Conservation (phyloP, 148 eudicot genomes). For the Pouteria glomerata region DNA sequence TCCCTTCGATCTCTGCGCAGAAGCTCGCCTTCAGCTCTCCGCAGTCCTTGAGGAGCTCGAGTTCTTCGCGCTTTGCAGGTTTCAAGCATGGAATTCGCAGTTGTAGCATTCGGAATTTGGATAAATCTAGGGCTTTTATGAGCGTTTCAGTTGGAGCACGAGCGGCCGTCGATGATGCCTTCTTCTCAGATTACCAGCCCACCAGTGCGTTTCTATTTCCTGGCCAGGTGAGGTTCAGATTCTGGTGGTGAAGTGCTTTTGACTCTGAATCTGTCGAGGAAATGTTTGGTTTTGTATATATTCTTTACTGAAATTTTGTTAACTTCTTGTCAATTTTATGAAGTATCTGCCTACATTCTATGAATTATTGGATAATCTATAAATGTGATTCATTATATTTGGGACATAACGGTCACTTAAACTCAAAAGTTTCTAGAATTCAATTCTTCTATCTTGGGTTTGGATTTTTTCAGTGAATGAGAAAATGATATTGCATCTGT, state of each 20-base stretch:
- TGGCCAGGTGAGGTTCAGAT: slow-evolving; percentile 57
- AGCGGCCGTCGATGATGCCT: slow-evolving; percentile 40
- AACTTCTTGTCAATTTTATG: background rate
- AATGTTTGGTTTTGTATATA: background rate
- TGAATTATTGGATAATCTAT: background rate
- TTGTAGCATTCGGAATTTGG: slow-evolving; percentile 24
- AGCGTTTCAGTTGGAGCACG: slow-evolving; percentile 63
- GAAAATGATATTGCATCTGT: background rate
- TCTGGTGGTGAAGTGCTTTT: background rate
- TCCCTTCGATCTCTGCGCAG: slow-evolving; percentile 43
- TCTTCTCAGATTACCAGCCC: slow-evolving; percentile 70
- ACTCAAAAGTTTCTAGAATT: background rate
- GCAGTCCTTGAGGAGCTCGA: slow-evolving; percentile 19
- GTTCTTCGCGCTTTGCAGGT: slow-evolving; percentile 27
- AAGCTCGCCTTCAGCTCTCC: slow-evolving; percentile 21
- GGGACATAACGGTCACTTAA: background rate
- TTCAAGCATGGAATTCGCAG: slow-evolving; percentile 36
- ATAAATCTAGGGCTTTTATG: slow-evolving; percentile 55
- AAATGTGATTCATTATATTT: background rate
- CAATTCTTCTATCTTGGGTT: background rate
- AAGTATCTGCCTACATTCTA: too few relatives aligned
- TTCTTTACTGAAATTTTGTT: background rate
- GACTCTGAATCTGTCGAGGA: background rate
- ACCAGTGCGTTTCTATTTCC: slow-evolving; percentile 75
- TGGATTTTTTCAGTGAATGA: background rate